Evolutionary conservation across 176 grass and related monocot genomes (phyloP), one percentile per base, ranked within the genome.

Genomic region (Puya raimondii): DNA sequence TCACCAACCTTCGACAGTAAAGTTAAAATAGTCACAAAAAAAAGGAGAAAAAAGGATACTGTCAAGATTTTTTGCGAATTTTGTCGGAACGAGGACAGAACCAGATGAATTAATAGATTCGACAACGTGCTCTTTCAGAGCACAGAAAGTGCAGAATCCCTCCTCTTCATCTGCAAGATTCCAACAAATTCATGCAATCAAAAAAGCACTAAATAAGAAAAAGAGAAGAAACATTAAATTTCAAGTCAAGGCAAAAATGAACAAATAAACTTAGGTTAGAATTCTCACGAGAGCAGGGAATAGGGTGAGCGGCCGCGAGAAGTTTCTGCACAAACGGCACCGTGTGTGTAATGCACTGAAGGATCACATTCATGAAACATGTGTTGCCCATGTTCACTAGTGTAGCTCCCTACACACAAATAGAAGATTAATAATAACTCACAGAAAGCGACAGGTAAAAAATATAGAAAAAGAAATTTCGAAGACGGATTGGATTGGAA

Each of bases 261-360:
- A 56, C 16, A 3, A 56, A 56, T n/a, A 1, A 48, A 61, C 12
- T 18, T 65, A 2, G 47, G 53, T 70, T 51, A 71, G 22, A 53
- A 75, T 52, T 14, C 83, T 72, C 93, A 93, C 87, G 73, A 68
- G 71, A 47, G 66, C 80, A 86, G 70, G 83, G 82, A 83, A 64
- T 69, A 67, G 70, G 75, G 70, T 99, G 94, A 68, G 81, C 74
- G 1, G 29, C 71, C 48, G 78, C 77, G 51, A 54, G 64, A 57
- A 93, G 77, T 79, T 72, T 90, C 57, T 86, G 72, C 68, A 87
- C 65, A 70, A 99, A 74, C 3, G 89, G 89, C 25, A 93, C 89
- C 29, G 89, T 99, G 65, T 99, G 94, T 50, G 90, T 90, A 29
- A 99, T 87, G 78, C 94, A 99, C 66, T 99, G 94, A 57, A 99